phyloP scores from a whole-genome alignment of 306 rosid species.

The Rosa rugosa region DNA sequence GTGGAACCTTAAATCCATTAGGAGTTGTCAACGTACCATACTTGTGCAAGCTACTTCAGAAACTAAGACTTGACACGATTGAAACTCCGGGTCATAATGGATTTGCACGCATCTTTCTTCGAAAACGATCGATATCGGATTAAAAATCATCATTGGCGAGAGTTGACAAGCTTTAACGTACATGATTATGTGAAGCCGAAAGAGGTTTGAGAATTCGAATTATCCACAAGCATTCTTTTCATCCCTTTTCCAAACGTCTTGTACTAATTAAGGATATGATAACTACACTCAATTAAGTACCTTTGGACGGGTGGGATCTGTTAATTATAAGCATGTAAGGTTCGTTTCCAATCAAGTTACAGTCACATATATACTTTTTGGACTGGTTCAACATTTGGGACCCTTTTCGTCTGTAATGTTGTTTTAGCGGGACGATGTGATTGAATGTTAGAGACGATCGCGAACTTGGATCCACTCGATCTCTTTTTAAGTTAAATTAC shows the following conservation, averaged over 20 bases:
- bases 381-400: not conserved
- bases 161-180: not conserved
- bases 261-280: not conserved
- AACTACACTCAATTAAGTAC: not conserved
- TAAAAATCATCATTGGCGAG: not conserved
- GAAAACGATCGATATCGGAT: not conserved
- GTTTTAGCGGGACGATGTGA: not conserved
- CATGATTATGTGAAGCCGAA: constrained; percentile 8
- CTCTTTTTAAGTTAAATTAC: not conserved
- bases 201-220: not conserved
- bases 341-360: not conserved
- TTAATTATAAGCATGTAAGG: not conserved
- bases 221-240: constrained; percentile 11
- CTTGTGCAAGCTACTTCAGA: not conserved
- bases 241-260: constrained; percentile 4
- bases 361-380: not conserved
- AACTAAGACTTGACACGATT: not conserved
- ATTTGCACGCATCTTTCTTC: not conserved
- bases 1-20: not conserved
- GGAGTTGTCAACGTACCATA: too few species aligned
- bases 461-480: not conserved
- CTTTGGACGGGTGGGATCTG: too few species aligned
- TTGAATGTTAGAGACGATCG: not conserved
- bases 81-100: not conserved
- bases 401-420: not conserved